A percentile compares a stretch with the other conserved stretches of the same genome.
Conservation (phyloP, 2,329 filamentous ascomycete species). For the Colletotrichum lentis region DNA sequence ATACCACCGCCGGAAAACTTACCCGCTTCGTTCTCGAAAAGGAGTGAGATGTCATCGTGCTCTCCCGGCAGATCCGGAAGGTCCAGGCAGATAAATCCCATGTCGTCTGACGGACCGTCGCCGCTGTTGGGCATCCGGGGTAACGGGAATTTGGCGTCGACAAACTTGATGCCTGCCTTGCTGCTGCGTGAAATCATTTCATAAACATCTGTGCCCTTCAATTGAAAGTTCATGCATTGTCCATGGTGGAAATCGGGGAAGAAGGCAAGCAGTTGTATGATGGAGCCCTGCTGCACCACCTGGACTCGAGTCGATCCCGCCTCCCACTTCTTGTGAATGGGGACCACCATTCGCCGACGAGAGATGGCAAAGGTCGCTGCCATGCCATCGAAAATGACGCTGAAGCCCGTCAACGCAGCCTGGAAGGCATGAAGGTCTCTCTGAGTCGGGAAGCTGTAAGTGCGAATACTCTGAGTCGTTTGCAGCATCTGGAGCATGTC, state of each 20-base stretch:
- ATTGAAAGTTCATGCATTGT: slow-evolving; percentile 85
- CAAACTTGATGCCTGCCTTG: slow-evolving; percentile 78
- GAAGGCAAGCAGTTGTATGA: slow-evolving; percentile 82
- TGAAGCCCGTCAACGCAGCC: slow-evolving; percentile 79
- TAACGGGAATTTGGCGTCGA: slow-evolving; percentile 90
- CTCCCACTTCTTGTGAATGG: slow-evolving; percentile 95
- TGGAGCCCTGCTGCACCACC: slow-evolving; percentile 77
- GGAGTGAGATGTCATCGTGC: slow-evolving; percentile 88
- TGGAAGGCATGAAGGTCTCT: slow-evolving; percentile 81
- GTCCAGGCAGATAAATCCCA: slow-evolving; percentile 84
- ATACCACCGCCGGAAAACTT: slow-evolving; percentile 50
- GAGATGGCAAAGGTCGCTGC: slow-evolving; percentile 82
- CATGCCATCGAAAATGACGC: slow-evolving; percentile 76
- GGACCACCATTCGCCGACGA: slow-evolving; percentile 85
- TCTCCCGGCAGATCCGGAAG: slow-evolving; percentile 89
- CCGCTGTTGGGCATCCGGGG: slow-evolving; percentile 68
- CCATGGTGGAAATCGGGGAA: slow-evolving; percentile 89
- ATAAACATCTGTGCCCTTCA: slow-evolving; percentile 85
- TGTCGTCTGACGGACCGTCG: slow-evolving; percentile 63
- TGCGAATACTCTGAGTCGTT: slow-evolving; percentile 71
- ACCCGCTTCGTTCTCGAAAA: slow-evolving; percentile 83
- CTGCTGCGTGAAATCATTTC: slow-evolving; percentile 71
- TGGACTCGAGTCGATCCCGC: slow-evolving; percentile 82
- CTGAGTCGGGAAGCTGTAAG: slow-evolving; percentile 72
- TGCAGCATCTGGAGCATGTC: slow-evolving; percentile 69